A percentile compares a stretch with the other conserved stretches of the same genome.
phyloP scores from a whole-genome alignment of 768 basidiomycete species.

The Strobilomyces dryophilus region DNA sequence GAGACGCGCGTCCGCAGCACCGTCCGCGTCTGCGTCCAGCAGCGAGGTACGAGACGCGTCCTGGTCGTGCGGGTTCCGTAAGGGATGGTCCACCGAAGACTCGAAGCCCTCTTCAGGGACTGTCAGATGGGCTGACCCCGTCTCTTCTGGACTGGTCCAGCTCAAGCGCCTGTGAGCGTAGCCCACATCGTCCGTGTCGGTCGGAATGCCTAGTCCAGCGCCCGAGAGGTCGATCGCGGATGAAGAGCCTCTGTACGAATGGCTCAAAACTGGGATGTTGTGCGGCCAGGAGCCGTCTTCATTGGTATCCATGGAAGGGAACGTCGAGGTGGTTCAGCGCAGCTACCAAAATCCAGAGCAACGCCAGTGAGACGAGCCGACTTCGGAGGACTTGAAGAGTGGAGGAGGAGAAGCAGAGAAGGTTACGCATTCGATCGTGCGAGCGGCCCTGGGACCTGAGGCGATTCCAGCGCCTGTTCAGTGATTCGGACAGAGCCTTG shows the following conservation, averaged over 20 bases:
- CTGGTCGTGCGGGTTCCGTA: conserved; percentile 34
- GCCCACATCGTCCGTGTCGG: conserved; percentile 30
- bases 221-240: conserved; percentile 54
- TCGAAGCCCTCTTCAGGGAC: conserved; percentile 43
- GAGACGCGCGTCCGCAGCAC: conserved; percentile 45
- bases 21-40: conserved; percentile 37
- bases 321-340: not conserved
- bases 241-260: conserved; percentile 38
- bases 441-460: too few relatives aligned
- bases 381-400: too few relatives aligned
- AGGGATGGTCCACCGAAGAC: conserved; percentile 32
- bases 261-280: not conserved
- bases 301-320: not conserved
- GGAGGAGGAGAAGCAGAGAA: too few relatives aligned
- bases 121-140: conserved; percentile 18
- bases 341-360: not conserved
- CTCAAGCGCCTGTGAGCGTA: conserved; percentile 53
- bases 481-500: too few relatives aligned
- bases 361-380: not conserved
- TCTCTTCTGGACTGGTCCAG: conserved; percentile 47
- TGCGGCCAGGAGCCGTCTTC: not conserved
- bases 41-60: conserved; percentile 53
- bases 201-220: conserved; percentile 37
- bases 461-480: too few relatives aligned
- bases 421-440: too few relatives aligned